A percentile compares a stretch with the other conserved stretches of the same genome.
Conservation (phyloP, 345 rosid species). For the Brassica carinata region DNA sequence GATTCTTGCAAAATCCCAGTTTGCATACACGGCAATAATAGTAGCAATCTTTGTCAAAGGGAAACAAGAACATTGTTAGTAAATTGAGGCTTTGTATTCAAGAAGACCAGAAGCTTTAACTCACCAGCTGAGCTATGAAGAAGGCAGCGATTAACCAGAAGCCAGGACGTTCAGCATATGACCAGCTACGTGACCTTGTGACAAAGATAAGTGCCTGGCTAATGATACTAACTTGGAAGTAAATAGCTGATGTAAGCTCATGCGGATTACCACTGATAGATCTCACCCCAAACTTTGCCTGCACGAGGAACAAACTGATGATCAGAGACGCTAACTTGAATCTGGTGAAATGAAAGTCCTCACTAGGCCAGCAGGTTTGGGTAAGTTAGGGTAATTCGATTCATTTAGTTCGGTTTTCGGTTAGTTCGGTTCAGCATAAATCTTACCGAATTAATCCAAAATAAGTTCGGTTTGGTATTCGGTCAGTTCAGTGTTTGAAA, state of each 20-base stretch:
- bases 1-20: constrained; percentile 69
- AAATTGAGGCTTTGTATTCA: constrained; percentile 2
- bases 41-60: constrained; percentile 65
- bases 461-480: not conserved
- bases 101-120: constrained; percentile 25
- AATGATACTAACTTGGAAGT: constrained; percentile 92
- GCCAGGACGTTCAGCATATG: constrained; percentile 88
- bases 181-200: constrained; percentile 95
- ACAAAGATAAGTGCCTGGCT: constrained; percentile 97
- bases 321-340: constrained; percentile 10
- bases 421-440: not conserved
- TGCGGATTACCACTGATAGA: constrained; percentile 50
- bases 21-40: constrained; percentile 73
- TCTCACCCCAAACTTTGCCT: constrained; percentile 77
- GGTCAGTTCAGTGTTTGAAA: not conserved
- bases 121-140: constrained; percentile 71
- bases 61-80: constrained; percentile 27
- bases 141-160: constrained; percentile 65
- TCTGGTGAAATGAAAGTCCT: not conserved
- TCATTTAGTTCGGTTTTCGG: no score
- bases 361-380: not conserved
- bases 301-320: constrained; percentile 26
- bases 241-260: constrained; percentile 79
- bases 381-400: no score
- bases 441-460: no score